Percentiles rank a stretch among this genome's conserved stretches.
phyloP scores from a whole-genome alignment of 495 filamentous ascomycete species.

The Parathielavia appendiculata region DNA sequence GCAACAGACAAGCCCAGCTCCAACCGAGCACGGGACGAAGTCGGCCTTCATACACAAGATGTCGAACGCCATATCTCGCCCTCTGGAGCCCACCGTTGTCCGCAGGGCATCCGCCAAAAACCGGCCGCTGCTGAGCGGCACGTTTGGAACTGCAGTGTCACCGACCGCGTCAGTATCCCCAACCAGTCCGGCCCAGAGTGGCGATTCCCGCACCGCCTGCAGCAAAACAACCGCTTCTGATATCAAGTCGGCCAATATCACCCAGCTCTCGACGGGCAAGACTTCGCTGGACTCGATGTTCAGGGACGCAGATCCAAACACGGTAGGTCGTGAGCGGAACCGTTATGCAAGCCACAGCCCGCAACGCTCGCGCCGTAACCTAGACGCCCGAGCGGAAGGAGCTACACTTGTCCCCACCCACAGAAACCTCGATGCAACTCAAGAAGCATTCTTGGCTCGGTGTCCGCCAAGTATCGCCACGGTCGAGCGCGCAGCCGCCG shows the following conservation, averaged over 20 bases:
- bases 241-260: constrained; percentile 13
- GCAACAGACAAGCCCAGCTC: not conserved
- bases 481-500: constrained; percentile 68
- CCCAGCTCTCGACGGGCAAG: constrained; percentile 33
- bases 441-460: constrained; percentile 32
- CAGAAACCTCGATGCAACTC: constrained; percentile 38
- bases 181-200: not conserved
- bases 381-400: not conserved
- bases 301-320: constrained; percentile 12
- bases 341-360: not conserved
- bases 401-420: constrained; percentile 25
- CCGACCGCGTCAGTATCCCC: not conserved
- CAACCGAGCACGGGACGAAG: constrained; percentile 15
- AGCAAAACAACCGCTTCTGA: constrained; percentile 18
- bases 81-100: constrained; percentile 43
- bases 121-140: constrained; percentile 28
- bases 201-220: constrained; percentile 2
- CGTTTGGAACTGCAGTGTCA: constrained; percentile 16
- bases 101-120: constrained; percentile 39
- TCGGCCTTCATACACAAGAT: constrained; percentile 36
- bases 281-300: constrained; percentile 41
- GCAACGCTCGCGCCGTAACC: not conserved
- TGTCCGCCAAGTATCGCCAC: constrained; percentile 63
- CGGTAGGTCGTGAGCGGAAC: not conserved
- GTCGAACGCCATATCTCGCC: constrained; percentile 40